phyloP scores from a whole-genome alignment of 169 alveolate species.

The Eimeria maxima region DNA sequence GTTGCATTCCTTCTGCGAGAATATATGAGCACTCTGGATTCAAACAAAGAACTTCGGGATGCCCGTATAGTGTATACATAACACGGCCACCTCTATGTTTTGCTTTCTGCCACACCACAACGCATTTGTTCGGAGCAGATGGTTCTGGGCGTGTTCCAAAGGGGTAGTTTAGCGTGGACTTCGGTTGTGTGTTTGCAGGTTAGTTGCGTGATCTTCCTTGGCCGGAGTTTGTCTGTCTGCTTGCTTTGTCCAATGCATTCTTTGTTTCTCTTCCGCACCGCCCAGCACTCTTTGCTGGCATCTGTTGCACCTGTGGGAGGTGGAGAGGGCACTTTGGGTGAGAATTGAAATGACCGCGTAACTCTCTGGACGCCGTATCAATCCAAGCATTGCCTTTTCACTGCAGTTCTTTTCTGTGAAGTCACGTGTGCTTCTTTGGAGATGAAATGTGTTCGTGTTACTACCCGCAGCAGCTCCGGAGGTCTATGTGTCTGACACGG shows the following conservation, averaged over 20 bases:
- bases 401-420: background rate
- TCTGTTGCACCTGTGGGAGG: conserved; percentile 48
- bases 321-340: conserved; percentile 26
- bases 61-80: background rate
- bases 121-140: background rate
- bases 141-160: background rate
- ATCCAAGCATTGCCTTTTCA: background rate
- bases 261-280: conserved; percentile 67
- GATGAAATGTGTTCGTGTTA: background rate
- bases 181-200: conserved; percentile 48
- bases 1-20: background rate
- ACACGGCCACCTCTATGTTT: background rate
- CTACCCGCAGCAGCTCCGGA: conserved; percentile 66
- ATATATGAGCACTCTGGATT: background rate
- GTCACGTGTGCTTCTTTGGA: background rate
- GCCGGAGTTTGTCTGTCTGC: conserved; percentile 80
- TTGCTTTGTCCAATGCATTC: conserved; percentile 80
- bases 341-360: background rate
- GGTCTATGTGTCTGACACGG: conserved; percentile 67
- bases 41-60: background rate
- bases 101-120: background rate
- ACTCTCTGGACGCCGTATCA: background rate
- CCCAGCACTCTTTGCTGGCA: conserved; percentile 44
- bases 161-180: background rate
- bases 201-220: conserved; percentile 80